A percentile compares a stretch with the other conserved stretches of the same genome.
phyloP scores from a whole-genome alignment of 2,329 filamentous ascomycete species.

The Anthostomella pinea region DNA sequence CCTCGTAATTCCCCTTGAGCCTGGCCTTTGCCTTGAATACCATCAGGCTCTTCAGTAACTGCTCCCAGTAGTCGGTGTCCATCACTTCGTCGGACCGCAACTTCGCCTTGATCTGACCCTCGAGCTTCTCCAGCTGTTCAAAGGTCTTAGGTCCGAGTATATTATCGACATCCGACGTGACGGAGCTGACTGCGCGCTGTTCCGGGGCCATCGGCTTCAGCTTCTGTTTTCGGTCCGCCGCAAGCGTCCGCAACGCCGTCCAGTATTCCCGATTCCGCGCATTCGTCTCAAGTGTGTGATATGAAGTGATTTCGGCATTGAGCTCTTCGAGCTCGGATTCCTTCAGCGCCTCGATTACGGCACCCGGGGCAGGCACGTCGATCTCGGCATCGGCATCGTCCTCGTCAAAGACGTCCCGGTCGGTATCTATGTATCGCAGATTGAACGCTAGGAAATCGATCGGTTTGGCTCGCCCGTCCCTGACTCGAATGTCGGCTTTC shows the following conservation, averaged over 20 bases:
- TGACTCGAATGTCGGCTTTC: constrained; percentile 92
- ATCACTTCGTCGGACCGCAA: constrained; percentile 86
- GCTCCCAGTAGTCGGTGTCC: constrained; percentile 97
- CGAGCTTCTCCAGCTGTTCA: constrained; percentile 81
- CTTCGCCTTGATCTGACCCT: constrained; percentile 83
- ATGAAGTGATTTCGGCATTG: constrained; percentile 77
- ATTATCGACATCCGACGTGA: constrained; percentile 83
- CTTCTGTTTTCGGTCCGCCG: constrained; percentile 70
- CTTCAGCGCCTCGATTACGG: constrained; percentile 72
- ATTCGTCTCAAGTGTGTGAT: constrained; percentile 77
- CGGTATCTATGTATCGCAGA: constrained; percentile 80
- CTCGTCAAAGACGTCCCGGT: constrained; percentile 83
- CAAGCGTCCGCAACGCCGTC: constrained; percentile 85
- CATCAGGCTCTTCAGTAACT: constrained; percentile 77
- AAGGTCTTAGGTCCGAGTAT: constrained; percentile 82
- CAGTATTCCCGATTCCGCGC: constrained; percentile 81
- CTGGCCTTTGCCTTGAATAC: constrained; percentile 92
- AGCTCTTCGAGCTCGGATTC: constrained; percentile 69
- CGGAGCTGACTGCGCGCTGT: constrained; percentile 74
- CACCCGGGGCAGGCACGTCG: constrained; percentile 74
- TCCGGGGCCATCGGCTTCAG: constrained; percentile 59
- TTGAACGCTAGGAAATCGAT: constrained; percentile 94
- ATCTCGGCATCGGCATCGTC: constrained; percentile 71
- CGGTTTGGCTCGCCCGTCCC: constrained; percentile 83
- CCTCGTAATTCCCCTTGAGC: constrained; percentile 72